These are phyloP conservation scores for Hortiboletus campestris DNA, from an alignment of 768 basidiomycete species.

Conservation along the genomic window DNA sequence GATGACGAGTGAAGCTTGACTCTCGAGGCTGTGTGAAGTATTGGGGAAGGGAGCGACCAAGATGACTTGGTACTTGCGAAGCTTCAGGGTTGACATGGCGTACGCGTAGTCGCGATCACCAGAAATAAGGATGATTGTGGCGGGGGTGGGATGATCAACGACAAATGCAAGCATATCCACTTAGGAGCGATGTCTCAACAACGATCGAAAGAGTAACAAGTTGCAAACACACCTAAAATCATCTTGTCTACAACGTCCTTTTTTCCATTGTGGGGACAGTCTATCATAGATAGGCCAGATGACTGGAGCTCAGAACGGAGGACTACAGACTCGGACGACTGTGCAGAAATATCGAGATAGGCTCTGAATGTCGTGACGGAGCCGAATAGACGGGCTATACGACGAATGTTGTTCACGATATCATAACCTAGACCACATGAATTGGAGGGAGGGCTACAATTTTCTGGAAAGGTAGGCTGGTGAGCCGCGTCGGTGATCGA, in stretches of 20 bases:
- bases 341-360: conserved; percentile 48
- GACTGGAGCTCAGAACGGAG: conserved; percentile 43
- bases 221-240: conserved; percentile 38
- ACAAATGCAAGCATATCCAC: conserved; percentile 69
- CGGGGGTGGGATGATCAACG: conserved; percentile 54
- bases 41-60: conserved; percentile 43
- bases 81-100: conserved; percentile 54
- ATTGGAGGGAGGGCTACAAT: conserved; percentile 31
- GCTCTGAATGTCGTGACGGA: conserved; percentile 50
- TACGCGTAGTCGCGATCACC: conserved; percentile 69
- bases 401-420: conserved; percentile 43
- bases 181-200: conserved; percentile 24
- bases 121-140: conserved; percentile 61
- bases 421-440: conserved; percentile 38
- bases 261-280: conserved; percentile 34
- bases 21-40: conserved; percentile 45
- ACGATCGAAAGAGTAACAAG: not conserved
- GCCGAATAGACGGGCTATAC: conserved; percentile 47
- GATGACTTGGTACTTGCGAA: conserved; percentile 54
- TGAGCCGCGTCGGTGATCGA: not conserved
- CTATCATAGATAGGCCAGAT: conserved; percentile 42
- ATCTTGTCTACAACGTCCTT: conserved; percentile 46
- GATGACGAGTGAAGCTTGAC: conserved; percentile 51
- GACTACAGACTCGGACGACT: conserved; percentile 31
- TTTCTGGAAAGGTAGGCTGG: conserved; percentile 24